phyloP scores from a whole-genome alignment of 208 protist genomes.

The Acanthamoeba culbertsoni region DNA sequence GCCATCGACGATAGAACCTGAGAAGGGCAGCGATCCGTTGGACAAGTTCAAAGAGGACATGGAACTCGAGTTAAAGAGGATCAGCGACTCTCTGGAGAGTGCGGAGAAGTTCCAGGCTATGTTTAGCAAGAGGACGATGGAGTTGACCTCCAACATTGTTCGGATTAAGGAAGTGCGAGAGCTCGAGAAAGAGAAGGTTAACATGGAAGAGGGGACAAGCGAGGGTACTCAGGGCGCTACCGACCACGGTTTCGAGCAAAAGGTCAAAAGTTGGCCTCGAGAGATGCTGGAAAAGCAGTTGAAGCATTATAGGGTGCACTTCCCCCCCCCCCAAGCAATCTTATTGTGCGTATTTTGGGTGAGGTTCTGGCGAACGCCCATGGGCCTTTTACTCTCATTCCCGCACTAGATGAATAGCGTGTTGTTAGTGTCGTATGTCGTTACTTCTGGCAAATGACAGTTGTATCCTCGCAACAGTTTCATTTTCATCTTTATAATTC shows the following conservation, averaged over 20 bases:
- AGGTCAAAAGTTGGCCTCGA: neutral
- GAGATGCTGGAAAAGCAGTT: slow-evolving; percentile 25
- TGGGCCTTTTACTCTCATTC: no score
- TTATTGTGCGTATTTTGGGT: neutral
- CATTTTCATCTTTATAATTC: no score
- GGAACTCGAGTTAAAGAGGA: neutral
- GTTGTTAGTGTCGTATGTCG: no score
- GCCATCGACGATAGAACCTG: neutral
- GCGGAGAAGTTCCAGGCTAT: neutral
- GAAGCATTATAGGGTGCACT: neutral
- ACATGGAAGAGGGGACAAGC: neutral
- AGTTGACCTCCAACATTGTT: neutral
- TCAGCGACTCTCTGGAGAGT: neutral
- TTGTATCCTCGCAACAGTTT: no score
- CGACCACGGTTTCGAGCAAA: slow-evolving; percentile 4
- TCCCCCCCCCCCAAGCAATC: neutral
- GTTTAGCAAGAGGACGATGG: neutral
- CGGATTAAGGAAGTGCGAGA: neutral
- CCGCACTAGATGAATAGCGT: no score
- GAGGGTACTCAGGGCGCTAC: neutral
- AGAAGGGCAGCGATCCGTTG: neutral
- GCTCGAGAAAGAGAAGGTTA: neutral
- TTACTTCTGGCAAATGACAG: no score
- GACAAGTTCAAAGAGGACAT: neutral
- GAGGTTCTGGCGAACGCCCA: neutral